Evolutionary conservation across 306 rosid species (phyloP).

Genomic region (Quercus glauca): DNA sequence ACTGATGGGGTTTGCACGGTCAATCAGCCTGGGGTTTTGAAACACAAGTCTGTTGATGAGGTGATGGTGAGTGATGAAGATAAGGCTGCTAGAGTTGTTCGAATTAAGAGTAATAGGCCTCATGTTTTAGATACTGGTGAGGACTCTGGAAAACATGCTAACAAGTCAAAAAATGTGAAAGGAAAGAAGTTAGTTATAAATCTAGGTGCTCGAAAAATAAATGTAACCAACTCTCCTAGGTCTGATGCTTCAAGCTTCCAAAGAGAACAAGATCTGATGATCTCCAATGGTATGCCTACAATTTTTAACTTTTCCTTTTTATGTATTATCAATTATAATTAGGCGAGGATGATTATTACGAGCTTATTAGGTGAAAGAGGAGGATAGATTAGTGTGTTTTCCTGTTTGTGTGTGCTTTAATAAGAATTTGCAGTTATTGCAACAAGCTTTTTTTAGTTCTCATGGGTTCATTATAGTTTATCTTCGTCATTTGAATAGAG

Average conservation of each 20-base stretch:
- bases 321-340: not conserved
- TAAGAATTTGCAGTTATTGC: not conserved
- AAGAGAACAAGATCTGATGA: conserved; percentile 60
- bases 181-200: conserved; percentile 93
- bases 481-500: too few relatives aligned
- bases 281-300: conserved; percentile 52
- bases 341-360: not conserved
- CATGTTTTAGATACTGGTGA: conserved; percentile 65
- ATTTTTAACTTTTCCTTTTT: not conserved
- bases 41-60: conserved; percentile 88
- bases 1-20: conserved; percentile 50
- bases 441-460: not conserved
- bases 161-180: conserved; percentile 59
- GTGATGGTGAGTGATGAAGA: conserved; percentile 94
- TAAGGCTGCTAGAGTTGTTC: conserved; percentile 63
- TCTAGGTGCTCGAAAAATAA: conserved; percentile 84
- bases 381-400: not conserved
- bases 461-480: not conserved
- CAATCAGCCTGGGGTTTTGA: conserved; percentile 59
- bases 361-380: not conserved
- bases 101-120: conserved; percentile 62
- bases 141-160: conserved; percentile 59
- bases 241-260: conserved; percentile 88
- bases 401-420: not conserved
- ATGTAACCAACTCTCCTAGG: conserved; percentile 72